Evolutionary conservation across 2,329 filamentous ascomycete species (phyloP), one percentile per base, ranked within the genome.

Genomic region (Sarocladiaceae sp.): DNA sequence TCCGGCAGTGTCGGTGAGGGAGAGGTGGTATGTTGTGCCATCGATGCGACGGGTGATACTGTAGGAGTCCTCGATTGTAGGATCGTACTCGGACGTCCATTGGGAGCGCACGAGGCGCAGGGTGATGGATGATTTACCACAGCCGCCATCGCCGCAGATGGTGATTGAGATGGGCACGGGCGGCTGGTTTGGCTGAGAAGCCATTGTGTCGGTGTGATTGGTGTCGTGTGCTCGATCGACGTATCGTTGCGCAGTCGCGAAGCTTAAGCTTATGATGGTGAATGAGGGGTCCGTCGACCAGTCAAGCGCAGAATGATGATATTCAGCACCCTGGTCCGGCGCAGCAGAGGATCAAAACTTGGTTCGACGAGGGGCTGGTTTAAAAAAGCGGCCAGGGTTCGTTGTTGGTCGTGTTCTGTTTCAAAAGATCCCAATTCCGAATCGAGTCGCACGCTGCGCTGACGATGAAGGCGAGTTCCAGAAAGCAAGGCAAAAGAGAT

Each of bases 51-150:
- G 87, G 48, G 88, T 92, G 56, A 94, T 85, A 61, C 83, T 87
- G 76, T 94, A 94, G 59, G 86, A 90, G 76, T 94, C 89, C 71
- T 90, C 86, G 68, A 89, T 89, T 31, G 86, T 89, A 15, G 86
- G 86, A 71, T 89, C 87, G 69, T 90, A 90, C 67, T 92, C 88
- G 61, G 86, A 86, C 7, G 87, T 93, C 88, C 89, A 94, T 71
- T 89, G 83, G 55, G 84, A 88, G 62, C 87, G 84, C 51, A 94
- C 89, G 37, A 94, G 82, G 50, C 89, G 87, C 54, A 94, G 75
- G 15, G 89, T 93, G 64, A 94, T 92, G 58, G 87, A 90, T 2
- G 87, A 91, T 73, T 94, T 94, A 63, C 87, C 87, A 66, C 87
- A 90, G 55, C 89, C 89, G 63, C 89, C 89, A 66, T 93, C 89